Base-by-base conservation (phyloP, 1,284 basidiomycete species). In the Leccinum fallax region DNA sequence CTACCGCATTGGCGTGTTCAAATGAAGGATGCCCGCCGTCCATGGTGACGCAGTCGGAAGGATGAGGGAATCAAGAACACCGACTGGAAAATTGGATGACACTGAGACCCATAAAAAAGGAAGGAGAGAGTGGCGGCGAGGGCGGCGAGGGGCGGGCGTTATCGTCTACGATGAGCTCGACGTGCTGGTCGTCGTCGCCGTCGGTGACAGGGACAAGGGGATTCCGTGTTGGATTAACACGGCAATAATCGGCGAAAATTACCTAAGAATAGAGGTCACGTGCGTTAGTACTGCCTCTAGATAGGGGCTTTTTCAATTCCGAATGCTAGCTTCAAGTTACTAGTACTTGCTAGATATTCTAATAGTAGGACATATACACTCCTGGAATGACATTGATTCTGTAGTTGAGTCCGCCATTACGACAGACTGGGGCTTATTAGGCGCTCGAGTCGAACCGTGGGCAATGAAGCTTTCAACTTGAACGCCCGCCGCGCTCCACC, bases 201-300 rank as follows among this genome's bases (percentile, higher is more conserved):
- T 76, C 71, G 68, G 69, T 71, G 70, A 67, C 72, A 68, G 73
- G 74, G 74, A 76, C 70, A 73, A 74, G 72, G 74, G 74, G 73
- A 74, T 57, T 60, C 65, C 57, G 63, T 70, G 74, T 70, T 74
- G 72, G 71, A 71, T 72, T 71, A 59, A 61, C 67, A 68, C 67
- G 73, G 61, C 61, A 65, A 58, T 63, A 65, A 64, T 71, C 71
- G 61, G 74, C 15, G 53, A 51, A 63, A 49, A 75, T 73, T 75
- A 75, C 71, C 64, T 75, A 73, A 76, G 59, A 3, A 19, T 54
- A 3, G 6, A 16, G 6, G n/a, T 73, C 71, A 70, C 71, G 71
- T 73, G 68, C 4, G 16, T 3, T 0, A 10, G 5, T 55, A 70
- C 68, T 19, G 63, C 65, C 65, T 64, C 57, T 5, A 0, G 26